These are phyloP conservation scores for Trichoderma guizhouense DNA, from an alignment of 2,329 filamentous ascomycete genomes.

Conservation along the genomic window DNA sequence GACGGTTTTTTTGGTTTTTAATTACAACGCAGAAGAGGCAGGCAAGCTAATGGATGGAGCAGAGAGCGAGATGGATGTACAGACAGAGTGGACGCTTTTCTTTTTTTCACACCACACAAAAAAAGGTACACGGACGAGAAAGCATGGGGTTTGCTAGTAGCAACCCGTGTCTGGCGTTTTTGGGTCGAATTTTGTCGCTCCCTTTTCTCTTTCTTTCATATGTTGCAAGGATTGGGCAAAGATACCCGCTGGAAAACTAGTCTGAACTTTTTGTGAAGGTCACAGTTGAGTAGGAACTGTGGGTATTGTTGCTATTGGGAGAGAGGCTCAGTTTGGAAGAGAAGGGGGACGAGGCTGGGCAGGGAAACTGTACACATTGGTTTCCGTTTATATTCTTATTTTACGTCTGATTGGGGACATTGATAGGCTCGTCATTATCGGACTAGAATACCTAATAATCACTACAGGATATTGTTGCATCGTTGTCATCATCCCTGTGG, in stretches of 20 bases:
- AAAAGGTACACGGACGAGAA: neutral
- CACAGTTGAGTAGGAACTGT: neutral
- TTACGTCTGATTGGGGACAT: neutral
- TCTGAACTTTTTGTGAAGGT: neutral
- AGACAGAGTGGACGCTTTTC: neutral
- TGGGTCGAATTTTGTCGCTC: neutral
- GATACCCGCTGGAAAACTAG: neutral
- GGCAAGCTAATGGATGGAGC: neutral
- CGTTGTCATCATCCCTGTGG: neutral
- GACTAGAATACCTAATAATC: neutral
- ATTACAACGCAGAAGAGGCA: neutral
- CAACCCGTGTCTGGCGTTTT: neutral
- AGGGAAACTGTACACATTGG: neutral
- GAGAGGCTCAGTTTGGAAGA: neutral
- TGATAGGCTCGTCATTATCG: neutral
- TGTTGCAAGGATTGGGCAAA: conserved; percentile 6
- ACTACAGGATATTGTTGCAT: conserved; percentile 1
- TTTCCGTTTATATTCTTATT: neutral
- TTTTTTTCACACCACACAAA: neutral
- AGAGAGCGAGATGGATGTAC: neutral
- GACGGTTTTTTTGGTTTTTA: conserved; percentile 13
- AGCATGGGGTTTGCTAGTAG: neutral
- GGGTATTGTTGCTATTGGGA: neutral
- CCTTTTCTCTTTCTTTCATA: neutral
- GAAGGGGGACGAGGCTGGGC: neutral